phyloP scores from a whole-genome alignment of 2,329 filamentous ascomycete species.

The Ophiostoma montium region DNA sequence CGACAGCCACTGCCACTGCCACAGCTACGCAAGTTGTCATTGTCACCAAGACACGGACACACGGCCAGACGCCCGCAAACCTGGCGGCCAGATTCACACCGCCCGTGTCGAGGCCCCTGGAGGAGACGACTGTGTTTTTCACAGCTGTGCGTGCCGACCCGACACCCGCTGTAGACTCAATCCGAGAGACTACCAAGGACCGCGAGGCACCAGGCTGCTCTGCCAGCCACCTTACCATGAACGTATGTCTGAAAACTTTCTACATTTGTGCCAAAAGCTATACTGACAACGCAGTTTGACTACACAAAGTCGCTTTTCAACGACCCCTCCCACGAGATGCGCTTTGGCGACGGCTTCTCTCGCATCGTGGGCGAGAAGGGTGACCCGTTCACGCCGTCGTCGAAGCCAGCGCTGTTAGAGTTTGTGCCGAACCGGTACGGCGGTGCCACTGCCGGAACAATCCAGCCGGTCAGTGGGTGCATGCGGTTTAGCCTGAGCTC shows the following conservation, averaged over 20 bases:
- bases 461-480: slow-evolving; percentile 16
- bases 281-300: neutral
- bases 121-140: neutral
- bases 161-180: neutral
- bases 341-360: slow-evolving; percentile 22
- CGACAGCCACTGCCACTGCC: neutral
- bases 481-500: slow-evolving; percentile 25
- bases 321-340: slow-evolving; percentile 18
- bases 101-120: neutral
- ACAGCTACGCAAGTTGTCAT: neutral
- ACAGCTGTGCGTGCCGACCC: neutral
- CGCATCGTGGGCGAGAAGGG: slow-evolving; percentile 9
- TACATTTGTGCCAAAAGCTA: neutral
- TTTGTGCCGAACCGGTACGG: slow-evolving; percentile 14
- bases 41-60: neutral
- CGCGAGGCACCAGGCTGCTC: neutral
- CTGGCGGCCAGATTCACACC: neutral
- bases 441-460: slow-evolving; percentile 12
- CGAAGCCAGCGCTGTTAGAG: slow-evolving; percentile 14
- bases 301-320: neutral
- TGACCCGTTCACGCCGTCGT: slow-evolving; percentile 13
- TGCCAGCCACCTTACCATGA: neutral
- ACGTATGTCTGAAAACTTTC: neutral
- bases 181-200: neutral
- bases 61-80: neutral